Base-by-base conservation (phyloP, 176 grass and related monocot species). In the Aegilops bicornis region DNA sequence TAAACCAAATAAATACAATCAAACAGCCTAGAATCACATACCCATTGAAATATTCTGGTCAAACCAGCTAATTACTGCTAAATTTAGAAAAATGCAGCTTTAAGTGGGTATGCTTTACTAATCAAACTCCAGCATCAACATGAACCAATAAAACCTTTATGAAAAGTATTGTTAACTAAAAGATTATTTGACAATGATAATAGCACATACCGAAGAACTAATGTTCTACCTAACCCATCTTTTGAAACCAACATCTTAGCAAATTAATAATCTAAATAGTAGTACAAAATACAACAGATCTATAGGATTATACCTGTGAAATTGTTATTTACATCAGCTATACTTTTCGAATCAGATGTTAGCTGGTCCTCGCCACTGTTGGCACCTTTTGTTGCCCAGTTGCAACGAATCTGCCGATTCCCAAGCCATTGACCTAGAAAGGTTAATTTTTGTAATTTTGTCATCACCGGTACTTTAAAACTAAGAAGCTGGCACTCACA, bases 311-410 rank as follows among this genome's bases (percentile, higher is more conserved):
- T 84, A 96, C 91, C 94, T 84, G 87, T 67, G 25, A 89, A 84
- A 82, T 72, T 91, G 85, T 77, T 91, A 76, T 88, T 80, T 64
- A 84, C 71, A 72, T 94, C 91, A 88, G 86, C 79, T 71, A 84
- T 70, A 65, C 74, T 91, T 79, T 97, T 97, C 7, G 90, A 88
- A 88, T 97, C 94, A 4, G 89, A 93, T 62, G 32, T 65, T 79
- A 88, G 91, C 76, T 85, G 87, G 40, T 96, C 89, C 5, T 94
- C 89, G 19, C 87, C 76, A 85, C 59, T 62, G 89, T 39, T 93
- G 70, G 91, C 91, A 70, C 91, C 87, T 78, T 97, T 97, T 8
- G 87, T 94, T 83, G 91, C 94, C 94, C 94, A 94, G 76, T 97
- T 97, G 80, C 94, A 97, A 60, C 89, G 91, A 37, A 97, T 97